A percentile compares a stretch with the other conserved stretches of the same genome.
Evolutionary conservation across 176 grass and related monocot genomes (phyloP).

Genomic region (Themeda triandra): DNA sequence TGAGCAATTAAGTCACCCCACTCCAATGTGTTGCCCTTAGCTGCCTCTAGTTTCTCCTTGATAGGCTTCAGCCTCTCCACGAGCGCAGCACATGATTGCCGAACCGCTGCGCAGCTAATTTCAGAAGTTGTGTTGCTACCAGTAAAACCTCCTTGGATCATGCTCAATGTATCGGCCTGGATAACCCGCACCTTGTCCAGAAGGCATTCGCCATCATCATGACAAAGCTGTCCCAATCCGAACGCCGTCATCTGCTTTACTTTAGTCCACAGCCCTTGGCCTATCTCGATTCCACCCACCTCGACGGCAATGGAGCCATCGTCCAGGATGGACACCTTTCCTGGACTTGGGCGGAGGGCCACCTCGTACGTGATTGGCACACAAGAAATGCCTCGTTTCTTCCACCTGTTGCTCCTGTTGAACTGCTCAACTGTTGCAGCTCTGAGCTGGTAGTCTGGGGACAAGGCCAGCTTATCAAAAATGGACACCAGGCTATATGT

Average conservation of each 20-base stretch:
- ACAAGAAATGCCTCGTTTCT: conserved; percentile 81
- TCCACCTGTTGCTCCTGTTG: conserved; percentile 63
- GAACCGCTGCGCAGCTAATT: conserved; percentile 63
- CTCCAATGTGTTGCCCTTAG: conserved; percentile 30
- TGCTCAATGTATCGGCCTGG: conserved; percentile 67
- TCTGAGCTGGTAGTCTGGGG: conserved; percentile 50
- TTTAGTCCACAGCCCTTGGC: conserved; percentile 87
- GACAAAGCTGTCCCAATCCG: conserved; percentile 47
- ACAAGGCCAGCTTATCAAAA: conserved; percentile 61
- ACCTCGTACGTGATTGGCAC: conserved; percentile 59
- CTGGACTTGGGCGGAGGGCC: conserved; percentile 13
- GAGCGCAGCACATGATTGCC: conserved; percentile 40
- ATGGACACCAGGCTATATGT: conserved; percentile 70
- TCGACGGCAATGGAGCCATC: conserved; percentile 85
- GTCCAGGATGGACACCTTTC: conserved; percentile 80
- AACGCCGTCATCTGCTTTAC: conserved; percentile 84
- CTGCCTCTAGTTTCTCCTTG: conserved; percentile 51
- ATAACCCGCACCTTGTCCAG: conserved; percentile 66
- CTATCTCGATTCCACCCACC: conserved; percentile 85
- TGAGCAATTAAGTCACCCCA: conserved; percentile 61
- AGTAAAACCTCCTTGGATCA: conserved; percentile 71
- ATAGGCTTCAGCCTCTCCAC: conserved; percentile 62
- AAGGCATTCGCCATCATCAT: conserved; percentile 43
- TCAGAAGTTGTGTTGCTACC: conserved; percentile 83
- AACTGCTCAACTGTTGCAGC: conserved; percentile 33